Evolutionary conservation across 441 rosid species (phyloP), one percentile per base, ranked within the genome.

Genomic region (Adansonia gregorii): DNA sequence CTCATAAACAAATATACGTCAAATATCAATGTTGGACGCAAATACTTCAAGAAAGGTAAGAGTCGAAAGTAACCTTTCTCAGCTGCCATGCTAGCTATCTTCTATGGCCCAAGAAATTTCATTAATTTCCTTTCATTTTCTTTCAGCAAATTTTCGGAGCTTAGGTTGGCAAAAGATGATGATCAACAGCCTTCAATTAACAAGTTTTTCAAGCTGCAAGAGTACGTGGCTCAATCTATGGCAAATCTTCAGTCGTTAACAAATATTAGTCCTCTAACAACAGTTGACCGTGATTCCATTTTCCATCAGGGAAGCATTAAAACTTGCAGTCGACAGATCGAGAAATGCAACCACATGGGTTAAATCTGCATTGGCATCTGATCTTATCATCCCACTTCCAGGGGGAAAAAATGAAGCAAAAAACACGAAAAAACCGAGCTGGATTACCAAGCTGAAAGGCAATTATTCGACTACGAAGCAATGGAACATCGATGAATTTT

Each of bases 71-170:
- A 24, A 24, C 27, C 27, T 24, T 24, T 24, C 27, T 24, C 27
- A 24, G 27, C 27, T 24, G 27, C 27, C 17, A 7, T 66, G 6
- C 35, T 24, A 35, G 31, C 22, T 70, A 14, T 76, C 60, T 55
- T 24, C 3, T 43, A 71, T 77, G 3, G 54, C 22, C 22, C 2
- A 7, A 72, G 27, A n/a, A 19, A 56, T 39, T 56, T 24, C 27
- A 1, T 24, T 24, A 24, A 24, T 24, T 24, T 35, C 54, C 35
- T 52, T 75, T 31, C 52, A 31, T 27, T 49, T 51, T 17, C 2
- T 76, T 63, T 78, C 84, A 91, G 96, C 68, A 72, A 85, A 31
- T 92, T 86, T 82, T 88, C 98, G 19, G 91, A 92, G 85, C 88
- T 87, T 78, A 89, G n/a, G 51, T 82, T 76, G 35, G 73, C 73